These are phyloP conservation scores for Colletotrichum sp. DNA, from an alignment of 2,329 filamentous ascomycete genomes.

Conservation along the genomic window DNA sequence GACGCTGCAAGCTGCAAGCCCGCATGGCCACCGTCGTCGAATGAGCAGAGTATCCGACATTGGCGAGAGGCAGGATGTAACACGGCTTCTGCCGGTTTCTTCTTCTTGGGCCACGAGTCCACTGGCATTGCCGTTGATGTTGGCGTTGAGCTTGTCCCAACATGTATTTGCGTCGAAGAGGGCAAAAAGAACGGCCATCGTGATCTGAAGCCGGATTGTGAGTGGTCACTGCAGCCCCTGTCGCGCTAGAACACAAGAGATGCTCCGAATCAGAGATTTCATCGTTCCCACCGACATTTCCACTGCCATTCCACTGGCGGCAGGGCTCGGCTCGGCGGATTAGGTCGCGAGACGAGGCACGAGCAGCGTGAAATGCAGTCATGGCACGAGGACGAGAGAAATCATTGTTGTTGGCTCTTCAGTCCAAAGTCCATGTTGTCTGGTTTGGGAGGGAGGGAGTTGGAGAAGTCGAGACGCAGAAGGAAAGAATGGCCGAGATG, in stretches of 20 bases:
- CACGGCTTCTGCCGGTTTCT: neutral
- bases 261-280: conserved; percentile 4
- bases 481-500: conserved; percentile 15
- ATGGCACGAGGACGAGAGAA: neutral
- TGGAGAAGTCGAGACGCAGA: neutral
- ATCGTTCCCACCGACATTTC: neutral
- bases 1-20: neutral
- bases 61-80: neutral
- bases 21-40: neutral
- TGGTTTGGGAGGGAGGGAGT: neutral
- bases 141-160: neutral
- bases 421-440: neutral
- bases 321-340: neutral
- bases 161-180: neutral
- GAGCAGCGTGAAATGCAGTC: neutral
- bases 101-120: neutral
- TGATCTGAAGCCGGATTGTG: neutral
- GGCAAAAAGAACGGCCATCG: neutral
- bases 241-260: neutral
- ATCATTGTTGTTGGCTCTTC: neutral
- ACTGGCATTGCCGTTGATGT: neutral
- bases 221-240: neutral
- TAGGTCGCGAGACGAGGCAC: neutral
- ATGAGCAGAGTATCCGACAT: neutral
- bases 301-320: neutral